Evolutionary conservation across 345 rosid species (phyloP).

Genomic region (Eutrema yunnanense): DNA sequence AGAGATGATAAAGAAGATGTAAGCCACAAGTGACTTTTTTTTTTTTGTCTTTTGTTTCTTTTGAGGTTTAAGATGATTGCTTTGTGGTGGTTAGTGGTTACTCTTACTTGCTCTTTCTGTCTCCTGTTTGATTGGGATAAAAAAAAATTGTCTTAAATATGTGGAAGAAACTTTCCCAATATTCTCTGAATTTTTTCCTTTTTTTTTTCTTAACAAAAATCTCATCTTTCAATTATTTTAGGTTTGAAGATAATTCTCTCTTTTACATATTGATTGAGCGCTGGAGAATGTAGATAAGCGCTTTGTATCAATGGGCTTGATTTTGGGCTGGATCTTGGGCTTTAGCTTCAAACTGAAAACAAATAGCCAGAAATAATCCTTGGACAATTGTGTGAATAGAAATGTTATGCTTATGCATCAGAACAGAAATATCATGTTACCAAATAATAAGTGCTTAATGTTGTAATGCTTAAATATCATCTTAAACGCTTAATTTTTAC

Average conservation of each 20-base stretch:
- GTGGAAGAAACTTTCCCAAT: conserved; percentile 17
- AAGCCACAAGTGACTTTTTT: conserved; percentile 1
- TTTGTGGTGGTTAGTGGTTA: conserved; percentile 27
- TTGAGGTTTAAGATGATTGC: conserved; percentile 22
- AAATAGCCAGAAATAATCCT: background rate
- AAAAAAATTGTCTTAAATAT: background rate
- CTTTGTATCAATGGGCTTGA: background rate
- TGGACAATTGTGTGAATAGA: background rate
- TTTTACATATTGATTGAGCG: background rate
- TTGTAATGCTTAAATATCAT: background rate
- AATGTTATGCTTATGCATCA: background rate
- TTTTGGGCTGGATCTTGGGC: background rate
- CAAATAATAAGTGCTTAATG: background rate
- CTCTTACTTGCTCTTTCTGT: conserved; percentile 6
- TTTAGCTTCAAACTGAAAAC: background rate
- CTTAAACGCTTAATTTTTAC: too few species aligned
- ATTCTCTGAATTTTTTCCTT: background rate
- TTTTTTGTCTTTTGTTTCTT: conserved; percentile 13
- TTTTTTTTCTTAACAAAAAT: background rate
- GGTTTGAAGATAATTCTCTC: background rate
- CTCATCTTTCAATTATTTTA: background rate
- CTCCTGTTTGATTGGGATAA: conserved; percentile 10
- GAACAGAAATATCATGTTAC: background rate
- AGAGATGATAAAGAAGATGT: conserved; percentile 13
- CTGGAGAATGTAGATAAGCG: background rate